Evolutionary conservation across 2,329 filamentous ascomycete species (phyloP).

Genomic region (Aspergillus aculeatus): DNA sequence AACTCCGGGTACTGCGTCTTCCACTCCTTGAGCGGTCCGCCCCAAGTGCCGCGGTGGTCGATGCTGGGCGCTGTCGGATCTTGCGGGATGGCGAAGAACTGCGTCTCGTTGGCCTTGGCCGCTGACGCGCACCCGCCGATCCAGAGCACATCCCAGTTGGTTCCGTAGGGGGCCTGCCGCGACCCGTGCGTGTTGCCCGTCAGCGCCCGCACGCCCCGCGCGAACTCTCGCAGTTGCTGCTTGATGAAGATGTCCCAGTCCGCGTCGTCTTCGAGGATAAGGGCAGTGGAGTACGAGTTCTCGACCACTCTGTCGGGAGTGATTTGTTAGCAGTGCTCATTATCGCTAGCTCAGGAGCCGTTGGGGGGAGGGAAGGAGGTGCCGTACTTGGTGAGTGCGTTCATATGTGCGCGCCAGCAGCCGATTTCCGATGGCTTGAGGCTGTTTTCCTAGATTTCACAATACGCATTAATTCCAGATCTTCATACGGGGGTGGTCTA

Average conservation of each 20-base stretch:
- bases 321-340: not conserved
- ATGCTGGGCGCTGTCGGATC: slow-evolving; percentile 29
- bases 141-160: slow-evolving; percentile 55
- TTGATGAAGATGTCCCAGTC: slow-evolving; percentile 58
- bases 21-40: slow-evolving; percentile 21
- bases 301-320: slow-evolving; percentile 33
- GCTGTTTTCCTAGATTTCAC: not conserved
- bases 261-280: slow-evolving; percentile 58
- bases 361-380: too few species aligned
- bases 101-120: slow-evolving; percentile 28
- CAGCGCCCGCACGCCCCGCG: slow-evolving; percentile 30
- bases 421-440: slow-evolving; percentile 30
- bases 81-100: slow-evolving; percentile 30
- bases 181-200: slow-evolving; percentile 26
- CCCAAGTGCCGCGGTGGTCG: slow-evolving; percentile 21
- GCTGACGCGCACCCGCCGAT: slow-evolving; percentile 49
- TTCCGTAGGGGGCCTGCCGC: slow-evolving; percentile 49
- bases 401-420: slow-evolving; percentile 44
- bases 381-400: slow-evolving; percentile 33
- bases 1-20: slow-evolving; percentile 17
- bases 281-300: slow-evolving; percentile 47
- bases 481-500: not conserved
- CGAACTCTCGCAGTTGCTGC: slow-evolving; percentile 46
- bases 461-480: not conserved
- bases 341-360: not conserved